Evolutionary conservation across 2,329 filamentous ascomycete species (phyloP).

Genomic region (Lecanicillium sp.): DNA sequence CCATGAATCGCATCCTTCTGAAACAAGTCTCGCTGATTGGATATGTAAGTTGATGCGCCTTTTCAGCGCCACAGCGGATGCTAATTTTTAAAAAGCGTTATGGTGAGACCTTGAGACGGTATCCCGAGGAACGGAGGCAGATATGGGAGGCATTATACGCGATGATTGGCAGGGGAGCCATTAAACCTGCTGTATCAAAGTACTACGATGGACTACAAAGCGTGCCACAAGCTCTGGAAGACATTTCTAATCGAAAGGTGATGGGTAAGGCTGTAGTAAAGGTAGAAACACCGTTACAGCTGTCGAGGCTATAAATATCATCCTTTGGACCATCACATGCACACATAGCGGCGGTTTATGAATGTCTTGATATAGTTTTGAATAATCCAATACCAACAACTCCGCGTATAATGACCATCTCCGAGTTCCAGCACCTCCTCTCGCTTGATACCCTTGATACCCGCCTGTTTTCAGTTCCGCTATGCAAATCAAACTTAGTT

Average conservation of each 20-base stretch:
- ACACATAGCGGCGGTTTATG: neutral
- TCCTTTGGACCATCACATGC: neutral
- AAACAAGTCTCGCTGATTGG: slow-evolving; percentile 45
- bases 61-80: neutral
- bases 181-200: slow-evolving; percentile 44
- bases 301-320: slow-evolving; percentile 9
- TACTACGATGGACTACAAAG: slow-evolving; percentile 42
- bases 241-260: slow-evolving; percentile 39
- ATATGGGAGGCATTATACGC: slow-evolving; percentile 44
- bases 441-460: no score
- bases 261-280: slow-evolving; percentile 50
- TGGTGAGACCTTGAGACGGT: slow-evolving; percentile 45
- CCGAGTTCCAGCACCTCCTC: no score
- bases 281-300: no score
- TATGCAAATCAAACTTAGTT: no score
- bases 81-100: slow-evolving; percentile 34
- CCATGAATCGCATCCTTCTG: slow-evolving; percentile 46
- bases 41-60: slow-evolving; percentile 31
- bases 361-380: slow-evolving; percentile 2
- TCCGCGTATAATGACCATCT: slow-evolving; percentile 2
- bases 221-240: slow-evolving; percentile 40
- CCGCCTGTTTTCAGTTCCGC: no score
- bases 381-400: slow-evolving; percentile 7
- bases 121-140: slow-evolving; percentile 35
- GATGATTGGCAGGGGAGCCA: slow-evolving; percentile 35